Base-by-base conservation (phyloP, 129 eudicot genomes). In the Arctium minus region DNA sequence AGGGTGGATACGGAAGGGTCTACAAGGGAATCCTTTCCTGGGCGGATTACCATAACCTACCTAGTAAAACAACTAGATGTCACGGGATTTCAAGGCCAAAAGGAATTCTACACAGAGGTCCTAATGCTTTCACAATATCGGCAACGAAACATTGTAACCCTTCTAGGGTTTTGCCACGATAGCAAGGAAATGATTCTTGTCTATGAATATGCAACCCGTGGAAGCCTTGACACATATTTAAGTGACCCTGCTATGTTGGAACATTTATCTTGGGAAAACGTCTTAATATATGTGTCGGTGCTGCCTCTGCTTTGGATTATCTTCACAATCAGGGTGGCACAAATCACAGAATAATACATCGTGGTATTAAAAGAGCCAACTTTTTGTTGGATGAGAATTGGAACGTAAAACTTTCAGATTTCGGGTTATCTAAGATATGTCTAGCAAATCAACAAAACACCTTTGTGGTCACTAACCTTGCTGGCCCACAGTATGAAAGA, bases 181-280 rank as follows among this genome's bases (percentile, higher is more conserved):
- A 7, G 40, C 29, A 17, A 72, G 12, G 75, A 72, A 31, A 72
- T 35, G 75, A 72, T 72, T 12, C 75, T 72, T 33, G 75, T 72
- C 0, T 72, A 72, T 35, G 75, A 72, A 72, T 72, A 72, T 4
- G 75, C 30, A 6, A 72, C 12, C 12, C 4, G 5, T 35, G 75
- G 75, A 72, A 72, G 75, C 48, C 75, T 72, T 0, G 75, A 72
- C 44, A 17, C 75, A 72, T 72, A 72, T 31, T 70, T 70, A 70
- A 4, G 74, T 15, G 65, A 17, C 65, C 5, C 6, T 53, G 22
- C 65, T 70, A 32, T 3, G 40, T 32, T 15, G 40, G 74, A 0
- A 22, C 27, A 22, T 22, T 22, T 22, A 22, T 22, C 27, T 22
- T 22, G 27, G 27, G 27, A 22, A 22, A 22, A 22, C 27, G 27